Evolutionary conservation across 129 eudicot genomes (phyloP).

Genomic region (Artemisia tridentata): DNA sequence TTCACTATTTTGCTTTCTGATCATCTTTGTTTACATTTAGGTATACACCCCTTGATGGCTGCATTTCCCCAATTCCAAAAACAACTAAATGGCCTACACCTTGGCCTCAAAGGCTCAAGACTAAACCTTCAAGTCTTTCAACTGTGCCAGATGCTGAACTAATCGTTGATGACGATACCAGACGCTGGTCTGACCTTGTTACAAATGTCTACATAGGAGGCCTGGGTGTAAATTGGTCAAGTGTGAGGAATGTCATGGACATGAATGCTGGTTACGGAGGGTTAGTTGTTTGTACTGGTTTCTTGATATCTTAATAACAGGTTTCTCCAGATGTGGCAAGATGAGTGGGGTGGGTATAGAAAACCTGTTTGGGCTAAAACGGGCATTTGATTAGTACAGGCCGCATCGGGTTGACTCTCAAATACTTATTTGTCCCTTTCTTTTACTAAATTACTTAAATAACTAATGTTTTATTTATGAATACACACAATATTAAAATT

Average conservation of each 20-base stretch:
- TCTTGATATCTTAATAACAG: neutral
- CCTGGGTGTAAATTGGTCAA: slow-evolving; percentile 73
- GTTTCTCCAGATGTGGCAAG: neutral
- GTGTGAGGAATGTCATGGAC: slow-evolving; percentile 86
- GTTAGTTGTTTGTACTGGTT: slow-evolving; percentile 38
- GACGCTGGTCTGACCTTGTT: slow-evolving; percentile 75
- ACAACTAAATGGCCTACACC: slow-evolving; percentile 62
- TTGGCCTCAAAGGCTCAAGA: slow-evolving; percentile 87
- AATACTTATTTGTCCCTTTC: neutral
- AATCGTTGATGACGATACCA: slow-evolving; percentile 59
- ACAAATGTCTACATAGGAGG: slow-evolving; percentile 62
- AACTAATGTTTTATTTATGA: too few relatives aligned
- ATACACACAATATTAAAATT: too few relatives aligned
- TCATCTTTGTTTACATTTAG: slow-evolving; percentile 31
- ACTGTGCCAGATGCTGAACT: slow-evolving; percentile 45
- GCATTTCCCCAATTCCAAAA: slow-evolving; percentile 57
- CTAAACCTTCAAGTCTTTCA: slow-evolving; percentile 59
- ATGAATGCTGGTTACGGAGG: slow-evolving; percentile 99
- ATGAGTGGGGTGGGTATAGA: neutral
- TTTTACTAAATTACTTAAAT: neutral
- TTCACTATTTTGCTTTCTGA: slow-evolving; percentile 14
- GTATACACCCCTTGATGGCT: slow-evolving; percentile 76
- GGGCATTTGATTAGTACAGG: neutral
- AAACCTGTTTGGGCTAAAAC: neutral
- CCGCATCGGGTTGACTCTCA: neutral